Percentiles rank a stretch among this genome's conserved stretches.
Conservation (phyloP, 345 rosid genomes). For the Tarenaya hassleriana region DNA sequence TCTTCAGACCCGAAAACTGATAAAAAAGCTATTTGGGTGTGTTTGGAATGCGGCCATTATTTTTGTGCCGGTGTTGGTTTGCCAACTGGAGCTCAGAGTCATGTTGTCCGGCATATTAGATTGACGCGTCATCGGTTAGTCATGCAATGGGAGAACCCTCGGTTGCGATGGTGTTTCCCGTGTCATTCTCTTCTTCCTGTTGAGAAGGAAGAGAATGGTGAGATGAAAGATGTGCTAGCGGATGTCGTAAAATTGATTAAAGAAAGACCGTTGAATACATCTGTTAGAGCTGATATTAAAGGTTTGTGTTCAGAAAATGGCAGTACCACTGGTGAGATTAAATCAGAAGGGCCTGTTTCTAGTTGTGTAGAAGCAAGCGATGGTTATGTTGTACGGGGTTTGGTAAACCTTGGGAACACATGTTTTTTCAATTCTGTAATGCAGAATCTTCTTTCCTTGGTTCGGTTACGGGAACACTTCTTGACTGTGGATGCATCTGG, state of each 20-base stretch:
- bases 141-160: slow-evolving; percentile 76
- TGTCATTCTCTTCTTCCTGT: slow-evolving; percentile 59
- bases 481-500: slow-evolving; percentile 38
- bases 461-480: slow-evolving; percentile 48
- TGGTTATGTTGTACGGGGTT: slow-evolving; percentile 60
- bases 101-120: slow-evolving; percentile 64
- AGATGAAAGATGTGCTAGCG: slow-evolving; percentile 42
- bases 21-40: slow-evolving; percentile 74
- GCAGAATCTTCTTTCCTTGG: slow-evolving; percentile 84
- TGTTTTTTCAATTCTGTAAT: slow-evolving; percentile 93
- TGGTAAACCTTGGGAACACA: slow-evolving; percentile 92
- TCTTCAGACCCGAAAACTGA: slow-evolving; percentile 47
- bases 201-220: slow-evolving; percentile 64
- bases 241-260: slow-evolving; percentile 63
- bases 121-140: slow-evolving; percentile 61
- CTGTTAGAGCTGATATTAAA: slow-evolving; percentile 42
- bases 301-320: slow-evolving; percentile 60
- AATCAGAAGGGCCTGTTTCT: slow-evolving; percentile 28
- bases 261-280: slow-evolving; percentile 31
- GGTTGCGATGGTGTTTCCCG: slow-evolving; percentile 81
- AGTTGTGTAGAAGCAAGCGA: slow-evolving; percentile 39
- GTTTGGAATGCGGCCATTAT: slow-evolving; percentile 87
- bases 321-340: slow-evolving; percentile 40
- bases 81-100: slow-evolving; percentile 70
- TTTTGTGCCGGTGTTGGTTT: slow-evolving; percentile 87